These are phyloP conservation scores for Trichosanthes truncata DNA, from an alignment of 306 rosid genomes.

Conservation along the genomic window DNA sequence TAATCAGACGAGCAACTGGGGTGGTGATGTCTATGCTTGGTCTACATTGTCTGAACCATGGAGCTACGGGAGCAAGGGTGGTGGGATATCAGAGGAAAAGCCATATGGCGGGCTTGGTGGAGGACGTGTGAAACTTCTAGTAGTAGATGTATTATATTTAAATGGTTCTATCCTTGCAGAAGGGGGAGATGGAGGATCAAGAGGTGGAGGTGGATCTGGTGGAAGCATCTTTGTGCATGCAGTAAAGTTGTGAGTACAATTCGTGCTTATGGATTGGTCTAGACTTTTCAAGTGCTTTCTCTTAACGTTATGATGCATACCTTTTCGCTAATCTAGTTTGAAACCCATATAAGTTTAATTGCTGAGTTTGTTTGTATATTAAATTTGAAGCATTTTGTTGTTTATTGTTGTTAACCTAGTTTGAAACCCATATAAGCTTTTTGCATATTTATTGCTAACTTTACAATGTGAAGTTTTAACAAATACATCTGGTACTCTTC, in stretches of 20 bases:
- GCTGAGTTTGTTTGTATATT: background rate
- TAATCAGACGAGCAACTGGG: constrained; percentile 72
- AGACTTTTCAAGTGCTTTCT: constrained; percentile 13
- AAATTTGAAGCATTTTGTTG: background rate
- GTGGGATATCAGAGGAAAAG: constrained; percentile 44
- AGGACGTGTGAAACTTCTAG: constrained; percentile 69
- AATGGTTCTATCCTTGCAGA: constrained; percentile 76
- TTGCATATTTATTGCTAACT: background rate
- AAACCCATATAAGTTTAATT: background rate
- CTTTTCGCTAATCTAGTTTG: background rate
- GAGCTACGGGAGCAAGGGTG: constrained; percentile 96
- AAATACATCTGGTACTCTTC: background rate
- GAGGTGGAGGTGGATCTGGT: constrained; percentile 95
- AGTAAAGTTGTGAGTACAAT: constrained; percentile 74
- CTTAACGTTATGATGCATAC: background rate
- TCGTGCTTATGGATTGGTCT: constrained; percentile 7
- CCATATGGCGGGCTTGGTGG: constrained; percentile 89
- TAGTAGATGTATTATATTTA: constrained; percentile 54
- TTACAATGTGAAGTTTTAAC: background rate
- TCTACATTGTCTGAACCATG: constrained; percentile 74
- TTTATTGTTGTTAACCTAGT: background rate
- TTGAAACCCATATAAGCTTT: background rate
- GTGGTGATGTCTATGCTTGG: constrained; percentile 99
- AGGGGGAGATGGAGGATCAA: constrained; percentile 81
- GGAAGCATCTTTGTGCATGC: constrained; percentile 81